A percentile compares a stretch with the other conserved stretches of the same genome.
phyloP scores from a whole-genome alignment of 805 yeast genomes.

The Saccharomycopsis javanensis region DNA sequence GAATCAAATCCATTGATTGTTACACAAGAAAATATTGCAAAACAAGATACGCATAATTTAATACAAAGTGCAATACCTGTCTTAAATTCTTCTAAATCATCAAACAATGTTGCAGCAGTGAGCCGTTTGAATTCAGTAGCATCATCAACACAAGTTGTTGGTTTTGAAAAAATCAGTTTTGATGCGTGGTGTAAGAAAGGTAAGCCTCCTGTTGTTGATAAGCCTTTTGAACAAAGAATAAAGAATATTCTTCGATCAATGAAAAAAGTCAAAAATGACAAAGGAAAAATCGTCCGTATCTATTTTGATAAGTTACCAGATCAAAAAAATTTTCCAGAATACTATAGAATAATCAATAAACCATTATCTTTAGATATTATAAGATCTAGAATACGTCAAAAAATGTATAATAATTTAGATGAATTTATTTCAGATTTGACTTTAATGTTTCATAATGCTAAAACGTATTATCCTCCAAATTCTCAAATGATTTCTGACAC shows the following conservation, averaged over 20 bases:
- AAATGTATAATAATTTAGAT: slow-evolving; percentile 70
- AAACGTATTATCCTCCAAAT: slow-evolving; percentile 49
- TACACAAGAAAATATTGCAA: background rate
- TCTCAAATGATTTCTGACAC: slow-evolving; percentile 54
- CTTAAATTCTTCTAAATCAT: background rate
- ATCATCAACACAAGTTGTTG: background rate
- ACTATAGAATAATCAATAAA: slow-evolving; percentile 41
- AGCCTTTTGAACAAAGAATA: slow-evolving; percentile 86
- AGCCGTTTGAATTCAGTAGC: background rate
- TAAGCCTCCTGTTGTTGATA: slow-evolving; percentile 84
- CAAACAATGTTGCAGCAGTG: background rate
- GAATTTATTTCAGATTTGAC: slow-evolving; percentile 69
- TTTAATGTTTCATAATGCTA: slow-evolving; percentile 65
- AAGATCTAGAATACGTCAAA: slow-evolving; percentile 72
- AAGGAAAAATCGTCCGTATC: slow-evolving; percentile 41
- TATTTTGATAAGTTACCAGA: slow-evolving; percentile 81
- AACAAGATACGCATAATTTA: too few relatives aligned
- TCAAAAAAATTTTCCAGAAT: slow-evolving; percentile 34
- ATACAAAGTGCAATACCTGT: background rate
- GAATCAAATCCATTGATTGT: background rate
- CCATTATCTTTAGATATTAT: slow-evolving; percentile 68
- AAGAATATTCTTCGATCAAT: slow-evolving; percentile 75
- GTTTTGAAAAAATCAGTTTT: slow-evolving; percentile 9
- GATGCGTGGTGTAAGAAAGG: slow-evolving; percentile 57
- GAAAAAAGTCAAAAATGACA: slow-evolving; percentile 56